These are phyloP conservation scores for Backusella mclennaniae DNA, from an alignment of 192 early-diverging fungal species.

Conservation along the genomic window DNA sequence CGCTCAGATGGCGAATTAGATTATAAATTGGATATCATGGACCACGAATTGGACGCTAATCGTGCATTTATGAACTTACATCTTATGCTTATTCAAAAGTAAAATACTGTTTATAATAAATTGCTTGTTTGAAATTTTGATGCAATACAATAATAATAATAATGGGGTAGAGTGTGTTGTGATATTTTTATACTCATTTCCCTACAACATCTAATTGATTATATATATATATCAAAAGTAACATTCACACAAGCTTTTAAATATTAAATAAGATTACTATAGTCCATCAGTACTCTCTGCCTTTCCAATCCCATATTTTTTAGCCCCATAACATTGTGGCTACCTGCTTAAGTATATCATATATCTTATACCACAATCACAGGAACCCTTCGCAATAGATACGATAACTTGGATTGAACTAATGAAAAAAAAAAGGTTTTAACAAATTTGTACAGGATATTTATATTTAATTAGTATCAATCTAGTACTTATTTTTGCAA, in stretches of 20 bases:
- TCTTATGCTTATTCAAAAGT: slow-evolving; percentile 7
- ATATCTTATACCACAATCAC: not conserved
- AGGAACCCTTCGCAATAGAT: not conserved
- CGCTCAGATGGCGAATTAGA: slow-evolving; percentile 4
- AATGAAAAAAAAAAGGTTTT: not conserved
- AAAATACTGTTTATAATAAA: slow-evolving; percentile 5
- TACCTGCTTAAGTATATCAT: not conserved
- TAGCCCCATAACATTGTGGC: not conserved
- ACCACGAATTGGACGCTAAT: slow-evolving; percentile 14
- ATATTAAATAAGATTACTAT: not conserved
- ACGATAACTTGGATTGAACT: not conserved
- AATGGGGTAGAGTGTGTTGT: not conserved
- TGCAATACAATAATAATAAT: not conserved
- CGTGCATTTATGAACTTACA: slow-evolving; percentile 28
- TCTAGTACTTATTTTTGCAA: not conserved
- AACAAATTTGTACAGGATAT: not conserved
- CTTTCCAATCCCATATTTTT: not conserved
- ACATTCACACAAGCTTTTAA: not conserved
- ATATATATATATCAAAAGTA: not conserved
- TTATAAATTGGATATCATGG: slow-evolving; percentile 8
- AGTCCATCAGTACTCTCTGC: not conserved
- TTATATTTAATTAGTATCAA: not conserved
- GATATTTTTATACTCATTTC: not conserved
- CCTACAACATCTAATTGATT: not conserved
- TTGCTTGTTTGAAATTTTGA: not conserved